Evolutionary conservation across 805 yeast species (phyloP).

Genomic region (Sugiyamaella boreocaroliniensis): DNA sequence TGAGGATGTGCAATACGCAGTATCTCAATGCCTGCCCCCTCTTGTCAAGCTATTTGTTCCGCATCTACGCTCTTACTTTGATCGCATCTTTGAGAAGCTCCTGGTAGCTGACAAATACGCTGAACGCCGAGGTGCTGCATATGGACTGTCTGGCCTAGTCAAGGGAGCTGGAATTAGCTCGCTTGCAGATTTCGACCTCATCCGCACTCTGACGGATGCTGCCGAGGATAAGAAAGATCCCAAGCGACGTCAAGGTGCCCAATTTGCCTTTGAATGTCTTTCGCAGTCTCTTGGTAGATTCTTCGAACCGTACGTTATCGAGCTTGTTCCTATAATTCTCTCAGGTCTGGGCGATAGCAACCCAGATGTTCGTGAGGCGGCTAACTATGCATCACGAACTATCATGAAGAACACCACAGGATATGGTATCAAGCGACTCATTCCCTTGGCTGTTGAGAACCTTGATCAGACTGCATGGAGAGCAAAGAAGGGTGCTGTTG

Average conservation of each 20-base stretch:
- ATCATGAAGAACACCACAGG: slow-evolving; percentile 90
- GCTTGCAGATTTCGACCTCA: slow-evolving; percentile 66
- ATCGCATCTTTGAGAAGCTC: slow-evolving; percentile 51
- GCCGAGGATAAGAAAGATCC: slow-evolving; percentile 79
- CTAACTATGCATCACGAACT: slow-evolving; percentile 76
- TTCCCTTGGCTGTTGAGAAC: slow-evolving; percentile 82
- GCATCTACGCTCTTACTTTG: slow-evolving; percentile 49
- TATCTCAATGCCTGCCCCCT: slow-evolving; percentile 80
- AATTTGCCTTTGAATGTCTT: slow-evolving; percentile 76
- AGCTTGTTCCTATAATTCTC: slow-evolving; percentile 73
- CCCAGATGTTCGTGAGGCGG: slow-evolving; percentile 82
- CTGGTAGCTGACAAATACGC: slow-evolving; percentile 38
- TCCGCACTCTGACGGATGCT: slow-evolving; percentile 69
- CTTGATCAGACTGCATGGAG: slow-evolving; percentile 92
- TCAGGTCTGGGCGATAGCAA: slow-evolving; percentile 78
- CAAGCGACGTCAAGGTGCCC: slow-evolving; percentile 76
- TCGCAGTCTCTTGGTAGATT: slow-evolving; percentile 66
- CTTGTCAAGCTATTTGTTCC: slow-evolving; percentile 48
- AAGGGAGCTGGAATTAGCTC: slow-evolving; percentile 84
- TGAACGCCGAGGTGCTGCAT: slow-evolving; percentile 88
- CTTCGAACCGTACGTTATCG: slow-evolving; percentile 93
- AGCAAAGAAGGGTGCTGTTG: slow-evolving; percentile 94
- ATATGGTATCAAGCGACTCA: slow-evolving; percentile 82
- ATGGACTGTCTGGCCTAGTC: slow-evolving; percentile 89
- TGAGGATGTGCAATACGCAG: slow-evolving; percentile 82